Evolutionary conservation across 176 grass and related monocot species (phyloP).

Genomic region (Elymus sibiricus): DNA sequence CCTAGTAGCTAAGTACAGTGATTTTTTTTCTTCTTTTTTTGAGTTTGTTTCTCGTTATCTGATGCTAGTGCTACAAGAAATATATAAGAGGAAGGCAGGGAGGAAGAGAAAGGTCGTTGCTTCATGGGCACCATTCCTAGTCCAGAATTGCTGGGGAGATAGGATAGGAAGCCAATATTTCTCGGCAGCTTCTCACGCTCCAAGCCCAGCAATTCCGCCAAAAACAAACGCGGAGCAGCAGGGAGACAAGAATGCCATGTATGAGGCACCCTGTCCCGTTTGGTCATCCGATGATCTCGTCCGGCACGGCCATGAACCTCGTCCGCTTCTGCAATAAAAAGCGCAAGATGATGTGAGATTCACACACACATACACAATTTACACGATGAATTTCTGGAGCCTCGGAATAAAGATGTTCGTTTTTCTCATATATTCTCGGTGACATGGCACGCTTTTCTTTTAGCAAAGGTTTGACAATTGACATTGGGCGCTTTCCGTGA

Average conservation of each 20-base stretch:
- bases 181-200: slow-evolving; percentile 73
- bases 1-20: slow-evolving; percentile 1
- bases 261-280: neutral
- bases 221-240: neutral
- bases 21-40: neutral
- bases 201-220: slow-evolving; percentile 26
- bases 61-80: neutral
- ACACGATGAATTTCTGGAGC: neutral
- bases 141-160: slow-evolving; percentile 26
- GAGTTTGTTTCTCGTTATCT: neutral
- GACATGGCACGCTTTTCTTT: neutral
- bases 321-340: slow-evolving; percentile 64
- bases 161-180: slow-evolving; percentile 67
- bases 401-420: neutral
- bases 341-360: neutral
- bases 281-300: slow-evolving; percentile 78
- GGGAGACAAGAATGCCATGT: neutral
- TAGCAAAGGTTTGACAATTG: neutral
- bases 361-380: neutral
- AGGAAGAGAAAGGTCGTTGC: no score
- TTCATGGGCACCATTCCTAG: neutral
- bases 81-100: neutral
- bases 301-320: slow-evolving; percentile 66
- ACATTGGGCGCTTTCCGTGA: neutral
- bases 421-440: neutral